Evolutionary conservation across 1,284 basidiomycete species (phyloP).

Genomic region (Fistulinella staudtii): DNA sequence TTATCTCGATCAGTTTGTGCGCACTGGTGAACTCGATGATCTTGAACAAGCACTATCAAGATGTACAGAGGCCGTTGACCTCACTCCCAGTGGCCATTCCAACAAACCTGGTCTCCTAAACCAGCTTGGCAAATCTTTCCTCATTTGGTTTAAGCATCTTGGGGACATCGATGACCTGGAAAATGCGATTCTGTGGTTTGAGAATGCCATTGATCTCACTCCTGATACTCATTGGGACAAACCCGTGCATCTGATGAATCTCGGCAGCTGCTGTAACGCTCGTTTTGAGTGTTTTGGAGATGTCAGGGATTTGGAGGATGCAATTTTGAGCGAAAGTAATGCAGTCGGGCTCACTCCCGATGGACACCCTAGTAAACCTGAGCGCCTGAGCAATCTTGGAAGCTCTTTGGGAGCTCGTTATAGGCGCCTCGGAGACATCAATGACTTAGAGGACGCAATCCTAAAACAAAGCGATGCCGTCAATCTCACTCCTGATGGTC

Average conservation of each 20-base stretch:
- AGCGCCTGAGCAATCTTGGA: not conserved
- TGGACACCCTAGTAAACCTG: not conserved
- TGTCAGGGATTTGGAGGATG: not conserved
- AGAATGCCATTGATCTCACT: not conserved
- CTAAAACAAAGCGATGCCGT: not conserved
- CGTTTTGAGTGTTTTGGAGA: not conserved
- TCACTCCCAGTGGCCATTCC: not conserved
- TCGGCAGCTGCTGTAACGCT: not conserved
- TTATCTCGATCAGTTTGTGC: not conserved
- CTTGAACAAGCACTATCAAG: not conserved
- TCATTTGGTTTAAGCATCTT: not conserved
- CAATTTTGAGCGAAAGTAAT: not conserved
- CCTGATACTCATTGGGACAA: not conserved
- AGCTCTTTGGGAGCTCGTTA: not conserved
- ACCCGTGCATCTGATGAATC: not conserved
- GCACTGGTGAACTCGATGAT: not conserved
- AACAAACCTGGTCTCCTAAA: not conserved
- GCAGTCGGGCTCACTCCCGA: not conserved
- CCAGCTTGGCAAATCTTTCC: not conserved
- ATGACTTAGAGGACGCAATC: not conserved
- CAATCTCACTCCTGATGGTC: not conserved
- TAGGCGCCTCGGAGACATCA: not conserved
- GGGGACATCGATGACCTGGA: not conserved
- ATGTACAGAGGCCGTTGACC: not conserved
- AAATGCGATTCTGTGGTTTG: not conserved